Evolutionary conservation across 2,329 filamentous ascomycete species (phyloP).

Genomic region (Alternaria atra): DNA sequence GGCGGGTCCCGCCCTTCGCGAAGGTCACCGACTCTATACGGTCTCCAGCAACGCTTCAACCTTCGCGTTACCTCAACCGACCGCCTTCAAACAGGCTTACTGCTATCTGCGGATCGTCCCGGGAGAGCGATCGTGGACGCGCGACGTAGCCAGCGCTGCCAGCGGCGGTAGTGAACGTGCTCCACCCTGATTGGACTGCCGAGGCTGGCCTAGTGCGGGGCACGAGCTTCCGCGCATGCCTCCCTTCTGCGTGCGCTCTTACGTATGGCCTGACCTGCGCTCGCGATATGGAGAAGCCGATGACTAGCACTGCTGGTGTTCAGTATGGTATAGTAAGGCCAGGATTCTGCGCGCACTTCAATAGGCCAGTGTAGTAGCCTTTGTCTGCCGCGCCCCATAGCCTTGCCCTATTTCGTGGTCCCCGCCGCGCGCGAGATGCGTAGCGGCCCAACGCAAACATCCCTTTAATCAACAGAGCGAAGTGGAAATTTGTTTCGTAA

Average conservation of each 20-base stretch:
- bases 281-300: conserved; percentile 1
- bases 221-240: background rate
- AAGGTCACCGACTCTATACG: background rate
- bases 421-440: background rate
- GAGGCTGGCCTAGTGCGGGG: background rate
- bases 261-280: background rate
- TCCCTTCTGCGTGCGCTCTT: too few species aligned
- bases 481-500: background rate
- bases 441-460: background rate
- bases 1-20: background rate
- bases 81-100: background rate
- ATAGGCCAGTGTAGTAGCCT: background rate
- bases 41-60: background rate
- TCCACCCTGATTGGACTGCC: conserved; percentile 1
- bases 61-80: background rate
- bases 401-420: conserved; percentile 1
- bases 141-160: background rate
- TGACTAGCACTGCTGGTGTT: background rate
- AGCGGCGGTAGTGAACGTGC: background rate
- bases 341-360: background rate
- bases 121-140: background rate
- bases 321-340: background rate
- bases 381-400: background rate
- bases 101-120: background rate
- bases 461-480: background rate